These are phyloP conservation scores for Septoria petroselini DNA, from an alignment of 2,329 filamentous ascomycete species.

Conservation along the genomic window DNA sequence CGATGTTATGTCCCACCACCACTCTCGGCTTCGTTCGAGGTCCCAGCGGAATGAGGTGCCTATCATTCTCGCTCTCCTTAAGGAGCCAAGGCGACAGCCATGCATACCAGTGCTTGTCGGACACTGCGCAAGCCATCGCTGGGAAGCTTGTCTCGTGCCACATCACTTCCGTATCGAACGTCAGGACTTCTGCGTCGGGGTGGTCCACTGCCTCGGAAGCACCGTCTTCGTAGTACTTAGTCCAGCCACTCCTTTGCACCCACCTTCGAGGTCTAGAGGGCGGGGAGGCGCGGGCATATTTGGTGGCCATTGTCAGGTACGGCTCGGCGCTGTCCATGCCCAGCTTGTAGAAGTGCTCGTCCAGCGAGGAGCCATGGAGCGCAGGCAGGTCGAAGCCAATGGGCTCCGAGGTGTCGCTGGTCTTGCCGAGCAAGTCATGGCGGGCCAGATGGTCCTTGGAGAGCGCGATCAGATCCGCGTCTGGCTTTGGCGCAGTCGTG, in stretches of 20 bases:
- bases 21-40: slow-evolving; percentile 70
- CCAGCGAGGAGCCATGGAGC: slow-evolving; percentile 74
- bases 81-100: slow-evolving; percentile 97
- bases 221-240: slow-evolving; percentile 79
- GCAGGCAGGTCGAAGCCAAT: slow-evolving; percentile 82
- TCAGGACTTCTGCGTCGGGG: slow-evolving; percentile 77
- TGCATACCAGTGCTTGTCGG: slow-evolving; percentile 88
- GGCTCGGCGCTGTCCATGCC: slow-evolving; percentile 85
- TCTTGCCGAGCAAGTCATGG: slow-evolving; percentile 88
- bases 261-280: slow-evolving; percentile 67
- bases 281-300: slow-evolving; percentile 62
- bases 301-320: slow-evolving; percentile 70
- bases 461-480: slow-evolving; percentile 73
- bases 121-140: slow-evolving; percentile 93
- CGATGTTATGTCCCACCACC: slow-evolving; percentile 91
- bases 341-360: slow-evolving; percentile 90
- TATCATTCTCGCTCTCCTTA: slow-evolving; percentile 70
- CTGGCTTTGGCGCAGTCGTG: slow-evolving; percentile 59
- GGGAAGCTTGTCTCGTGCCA: slow-evolving; percentile 90
- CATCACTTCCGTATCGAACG: slow-evolving; percentile 96
- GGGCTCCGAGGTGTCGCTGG: slow-evolving; percentile 68
- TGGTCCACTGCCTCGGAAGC: slow-evolving; percentile 67
- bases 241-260: slow-evolving; percentile 83
- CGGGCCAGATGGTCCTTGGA: slow-evolving; percentile 77
- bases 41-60: slow-evolving; percentile 83